Percentiles rank a stretch among this genome's conserved stretches.
Conservation (phyloP, 257 asterid species). For the Nicotiana tabacum region DNA sequence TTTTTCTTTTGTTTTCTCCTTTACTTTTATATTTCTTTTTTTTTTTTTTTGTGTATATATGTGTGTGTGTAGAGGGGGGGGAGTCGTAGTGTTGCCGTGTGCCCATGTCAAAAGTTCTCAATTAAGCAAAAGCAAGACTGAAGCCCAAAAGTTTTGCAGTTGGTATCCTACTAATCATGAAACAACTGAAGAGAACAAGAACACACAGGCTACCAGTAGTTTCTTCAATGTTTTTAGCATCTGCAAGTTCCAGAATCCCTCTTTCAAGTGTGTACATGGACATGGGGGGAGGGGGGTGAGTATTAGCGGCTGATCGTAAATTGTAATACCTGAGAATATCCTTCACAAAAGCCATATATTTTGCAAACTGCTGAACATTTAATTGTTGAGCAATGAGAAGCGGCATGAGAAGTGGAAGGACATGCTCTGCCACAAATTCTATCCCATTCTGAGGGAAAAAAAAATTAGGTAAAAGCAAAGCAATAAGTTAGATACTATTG, state of each 20-base stretch:
- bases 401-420: slow-evolving; percentile 84
- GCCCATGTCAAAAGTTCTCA: not conserved
- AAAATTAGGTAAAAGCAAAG: slow-evolving; percentile 9
- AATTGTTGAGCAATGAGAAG: slow-evolving; percentile 90
- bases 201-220: not conserved
- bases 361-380: slow-evolving; percentile 96
- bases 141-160: not conserved
- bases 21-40: not conserved
- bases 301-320: not conserved
- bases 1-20: not conserved
- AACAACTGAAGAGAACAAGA: not conserved
- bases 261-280: not conserved
- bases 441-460: slow-evolving; percentile 64
- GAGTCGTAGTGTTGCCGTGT: not conserved
- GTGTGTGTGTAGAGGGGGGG: not conserved
- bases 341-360: slow-evolving; percentile 87
- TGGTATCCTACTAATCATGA: not conserved
- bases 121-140: not conserved
- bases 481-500: not conserved
- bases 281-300: not conserved
- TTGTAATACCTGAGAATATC: slow-evolving; percentile 67
- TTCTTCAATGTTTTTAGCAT: not conserved
- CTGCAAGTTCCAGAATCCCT: not conserved
- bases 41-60: too few relatives aligned
- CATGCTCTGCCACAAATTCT: slow-evolving; percentile 83